A percentile compares a stretch with the other conserved stretches of the same genome.
phyloP scores from a whole-genome alignment of 140 eudicot genomes.

The Bidens hawaiensis region DNA sequence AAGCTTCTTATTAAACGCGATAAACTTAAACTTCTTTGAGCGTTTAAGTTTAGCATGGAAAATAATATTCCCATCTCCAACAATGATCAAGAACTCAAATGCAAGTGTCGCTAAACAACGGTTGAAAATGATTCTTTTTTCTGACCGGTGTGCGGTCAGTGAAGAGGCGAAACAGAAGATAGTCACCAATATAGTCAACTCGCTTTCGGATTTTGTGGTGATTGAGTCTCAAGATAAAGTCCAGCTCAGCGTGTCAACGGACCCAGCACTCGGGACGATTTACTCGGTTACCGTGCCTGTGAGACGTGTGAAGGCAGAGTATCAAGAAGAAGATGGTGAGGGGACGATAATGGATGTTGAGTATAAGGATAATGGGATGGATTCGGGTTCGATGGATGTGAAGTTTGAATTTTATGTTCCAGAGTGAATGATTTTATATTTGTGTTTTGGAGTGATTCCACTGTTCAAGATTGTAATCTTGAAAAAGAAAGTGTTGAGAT shows the following conservation, averaged over 20 bases:
- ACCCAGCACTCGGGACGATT: conserved; percentile 63
- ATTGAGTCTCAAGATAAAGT: conserved; percentile 87
- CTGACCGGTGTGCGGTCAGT: conserved; percentile 83
- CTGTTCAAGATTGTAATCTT: neutral
- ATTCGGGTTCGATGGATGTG: conserved; percentile 77
- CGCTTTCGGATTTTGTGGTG: conserved; percentile 74
- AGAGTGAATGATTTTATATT: conserved; percentile 57
- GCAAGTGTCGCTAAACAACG: conserved; percentile 86
- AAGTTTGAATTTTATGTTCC: conserved; percentile 75
- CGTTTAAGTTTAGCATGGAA: conserved; percentile 82
- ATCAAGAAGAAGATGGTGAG: conserved; percentile 52
- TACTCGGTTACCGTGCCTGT: conserved; percentile 83
- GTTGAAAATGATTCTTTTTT: conserved; percentile 76
- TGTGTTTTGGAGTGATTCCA: conserved; percentile 87
- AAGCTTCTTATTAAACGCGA: conserved; percentile 54
- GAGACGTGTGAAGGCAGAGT: conserved; percentile 64
- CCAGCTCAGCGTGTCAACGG: conserved; percentile 70
- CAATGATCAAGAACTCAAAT: conserved; percentile 46
- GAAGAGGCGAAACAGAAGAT: conserved; percentile 79
- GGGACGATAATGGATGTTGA: conserved; percentile 57
- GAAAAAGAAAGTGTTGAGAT: conserved; percentile 9
- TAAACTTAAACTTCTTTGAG: conserved; percentile 66
- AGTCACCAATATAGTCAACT: conserved; percentile 59
- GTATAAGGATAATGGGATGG: conserved; percentile 62
- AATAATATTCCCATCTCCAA: conserved; percentile 62